Base-by-base conservation (phyloP, 441 rosid genomes). In the Lepidium campestre region DNA sequence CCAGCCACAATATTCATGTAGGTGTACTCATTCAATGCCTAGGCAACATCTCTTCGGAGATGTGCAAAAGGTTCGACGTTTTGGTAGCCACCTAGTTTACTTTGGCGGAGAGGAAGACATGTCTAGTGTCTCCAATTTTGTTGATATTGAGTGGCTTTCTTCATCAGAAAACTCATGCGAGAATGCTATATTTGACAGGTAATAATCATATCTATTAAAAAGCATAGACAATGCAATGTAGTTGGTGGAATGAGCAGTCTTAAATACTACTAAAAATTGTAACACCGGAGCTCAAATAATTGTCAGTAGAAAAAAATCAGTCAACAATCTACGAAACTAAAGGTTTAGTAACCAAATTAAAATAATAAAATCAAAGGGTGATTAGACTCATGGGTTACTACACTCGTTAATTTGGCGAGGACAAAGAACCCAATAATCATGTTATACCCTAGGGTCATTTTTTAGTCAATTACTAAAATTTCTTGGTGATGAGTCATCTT, bases 101-200 rank as follows among this genome's bases (percentile, higher is more conserved):
- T 82, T 75, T 68, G 82, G 83, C 15, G 92, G 83, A 47, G 77
- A 80, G 23, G 83, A 86, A 57, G 91, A 83, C 73, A 53, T 68
- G 41, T 78, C 79, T 56, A 90, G 74, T 69, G 81, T 70, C 81
- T 93, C 96, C 27, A 93, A 93, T 75, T 93, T 93, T 78, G 78
- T 93, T 73, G 97, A 88, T 77, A 71, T 90, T 31, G 97, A 90
- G 73, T 81, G 91, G 90, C 81, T 93, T 37, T 93, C 95, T 36
- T 93, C 96, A 39, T 85, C 95, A 7, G 97, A 88, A 57, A 88
- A 85, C 71, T 79, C 86, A 47, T 88, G 88, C 6, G 91, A 83
- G 47, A 96, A 87, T 27, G 90, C 84, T 74, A 78, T 74, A 73
- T 85, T 65, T 76, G 91, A 87, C 73, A 90, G 97, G 97, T 93